phyloP scores from a whole-genome alignment of 495 filamentous ascomycete genomes.

The Penicillium arizonense region DNA sequence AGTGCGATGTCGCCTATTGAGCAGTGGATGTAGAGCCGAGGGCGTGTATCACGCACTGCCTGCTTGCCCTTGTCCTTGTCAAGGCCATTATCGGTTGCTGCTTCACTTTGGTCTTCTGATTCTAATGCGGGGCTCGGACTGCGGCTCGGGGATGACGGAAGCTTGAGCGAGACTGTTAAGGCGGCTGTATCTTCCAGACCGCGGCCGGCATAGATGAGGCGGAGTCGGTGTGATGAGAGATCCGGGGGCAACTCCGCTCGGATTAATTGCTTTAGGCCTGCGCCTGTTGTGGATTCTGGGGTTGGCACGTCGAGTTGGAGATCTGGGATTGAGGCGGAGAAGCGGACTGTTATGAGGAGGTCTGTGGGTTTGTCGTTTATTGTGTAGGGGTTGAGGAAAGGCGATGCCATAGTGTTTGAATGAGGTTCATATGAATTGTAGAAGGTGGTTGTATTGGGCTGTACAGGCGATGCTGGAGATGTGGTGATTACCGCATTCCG shows the following conservation, averaged over 20 bases:
- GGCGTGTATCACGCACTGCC: slow-evolving; percentile 40
- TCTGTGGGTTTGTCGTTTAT: slow-evolving; percentile 27
- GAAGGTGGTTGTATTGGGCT: not conserved
- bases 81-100: slow-evolving; percentile 30
- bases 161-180: slow-evolving; percentile 61
- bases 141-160: slow-evolving; percentile 51
- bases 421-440: not conserved
- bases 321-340: slow-evolving; percentile 81
- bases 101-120: slow-evolving; percentile 31
- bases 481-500: slow-evolving; percentile 5
- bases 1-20: slow-evolving; percentile 70
- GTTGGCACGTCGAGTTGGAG: slow-evolving; percentile 70
- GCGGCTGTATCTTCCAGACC: slow-evolving; percentile 71
- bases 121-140: slow-evolving; percentile 20
- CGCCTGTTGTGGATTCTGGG: slow-evolving; percentile 65
- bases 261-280: slow-evolving; percentile 78
- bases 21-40: slow-evolving; percentile 82
- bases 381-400: slow-evolving; percentile 18
- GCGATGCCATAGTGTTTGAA: slow-evolving; percentile 12
- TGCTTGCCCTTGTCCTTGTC: slow-evolving; percentile 50
- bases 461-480: not conserved
- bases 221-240: slow-evolving; percentile 65
- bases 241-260: slow-evolving; percentile 63
- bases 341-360: slow-evolving; percentile 79
- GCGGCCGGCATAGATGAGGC: slow-evolving; percentile 85